Percentiles rank a stretch among this genome's conserved stretches.
Evolutionary conservation across 2,329 filamentous ascomycete species (phyloP).

Genomic region (Pseudogymnoascus sp.): DNA sequence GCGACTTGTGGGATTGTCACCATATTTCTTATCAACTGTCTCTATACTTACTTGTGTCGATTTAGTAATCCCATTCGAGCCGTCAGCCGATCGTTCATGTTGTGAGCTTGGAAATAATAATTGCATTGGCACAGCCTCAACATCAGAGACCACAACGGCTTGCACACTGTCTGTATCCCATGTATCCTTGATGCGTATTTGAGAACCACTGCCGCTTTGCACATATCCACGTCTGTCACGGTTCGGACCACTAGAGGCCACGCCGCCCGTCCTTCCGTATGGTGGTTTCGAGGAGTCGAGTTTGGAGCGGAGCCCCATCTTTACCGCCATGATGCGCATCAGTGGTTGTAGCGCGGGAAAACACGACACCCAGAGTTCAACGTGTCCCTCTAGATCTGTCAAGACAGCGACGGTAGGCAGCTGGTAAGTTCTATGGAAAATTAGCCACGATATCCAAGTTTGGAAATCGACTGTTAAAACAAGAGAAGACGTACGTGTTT

Average conservation of each 20-base stretch:
- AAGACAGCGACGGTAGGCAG: conserved; percentile 32
- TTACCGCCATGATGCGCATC: conserved; percentile 25
- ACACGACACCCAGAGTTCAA: conserved; percentile 38
- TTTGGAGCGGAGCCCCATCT: conserved; percentile 11
- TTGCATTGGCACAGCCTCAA: background rate
- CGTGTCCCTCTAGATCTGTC: conserved; percentile 36
- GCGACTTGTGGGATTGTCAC: background rate
- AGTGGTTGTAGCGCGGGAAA: conserved; percentile 36
- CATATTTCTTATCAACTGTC: background rate
- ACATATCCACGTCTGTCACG: background rate
- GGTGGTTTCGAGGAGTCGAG: background rate
- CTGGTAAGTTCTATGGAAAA: conserved; percentile 27
- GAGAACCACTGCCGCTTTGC: background rate
- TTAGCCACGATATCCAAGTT: background rate
- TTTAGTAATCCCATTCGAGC: background rate
- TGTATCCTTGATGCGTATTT: background rate
- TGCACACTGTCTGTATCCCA: background rate
- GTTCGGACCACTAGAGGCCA: background rate
- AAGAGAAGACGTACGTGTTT: conserved; percentile 28
- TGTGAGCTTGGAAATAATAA: background rate
- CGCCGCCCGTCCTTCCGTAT: background rate
- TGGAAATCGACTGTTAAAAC: background rate
- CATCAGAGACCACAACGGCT: background rate
- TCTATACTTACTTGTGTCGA: background rate
- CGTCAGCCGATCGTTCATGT: background rate